A percentile compares a stretch with the other conserved stretches of the same genome.
Evolutionary conservation across 1,139 yeast species (phyloP).

Genomic region (Debaryomyces subglobosus): DNA sequence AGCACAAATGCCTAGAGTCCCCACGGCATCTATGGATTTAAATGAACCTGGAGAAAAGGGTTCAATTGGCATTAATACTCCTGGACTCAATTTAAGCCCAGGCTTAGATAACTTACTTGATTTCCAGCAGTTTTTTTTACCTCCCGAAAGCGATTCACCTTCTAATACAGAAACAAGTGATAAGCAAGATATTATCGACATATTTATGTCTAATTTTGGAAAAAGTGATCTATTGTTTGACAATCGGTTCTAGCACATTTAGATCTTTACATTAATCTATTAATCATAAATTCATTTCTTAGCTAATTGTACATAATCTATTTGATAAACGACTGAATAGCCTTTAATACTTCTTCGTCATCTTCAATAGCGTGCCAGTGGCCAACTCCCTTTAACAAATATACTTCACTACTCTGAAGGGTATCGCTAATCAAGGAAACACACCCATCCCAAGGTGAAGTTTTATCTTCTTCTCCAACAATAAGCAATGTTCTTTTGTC

Average conservation of each 20-base stretch:
- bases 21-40: background rate
- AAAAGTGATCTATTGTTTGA: conserved; percentile 26
- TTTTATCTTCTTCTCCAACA: conserved; percentile 25
- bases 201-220: conserved; percentile 24
- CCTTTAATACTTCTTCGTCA: conserved; percentile 16
- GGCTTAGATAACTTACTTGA: conserved; percentile 22
- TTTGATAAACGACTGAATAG: conserved; percentile 10
- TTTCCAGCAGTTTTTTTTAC: conserved; percentile 24
- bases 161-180: conserved; percentile 13
- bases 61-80: background rate
- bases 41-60: background rate
- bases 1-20: background rate
- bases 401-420: conserved; percentile 14
- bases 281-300: background rate
- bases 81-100: conserved; percentile 4
- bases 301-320: background rate
- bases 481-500: conserved; percentile 21
- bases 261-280: no score
- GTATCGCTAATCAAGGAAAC: conserved; percentile 21
- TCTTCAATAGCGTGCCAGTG: conserved; percentile 32
- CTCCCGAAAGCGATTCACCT: conserved; percentile 17
- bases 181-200: conserved; percentile 18
- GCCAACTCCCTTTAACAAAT: conserved; percentile 22
- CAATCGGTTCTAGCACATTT: conserved; percentile 13
- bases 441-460: conserved; percentile 27